Evolutionary conservation across 192 early-diverging fungal species (phyloP).

Genomic region (Diversispora eburnea): DNA sequence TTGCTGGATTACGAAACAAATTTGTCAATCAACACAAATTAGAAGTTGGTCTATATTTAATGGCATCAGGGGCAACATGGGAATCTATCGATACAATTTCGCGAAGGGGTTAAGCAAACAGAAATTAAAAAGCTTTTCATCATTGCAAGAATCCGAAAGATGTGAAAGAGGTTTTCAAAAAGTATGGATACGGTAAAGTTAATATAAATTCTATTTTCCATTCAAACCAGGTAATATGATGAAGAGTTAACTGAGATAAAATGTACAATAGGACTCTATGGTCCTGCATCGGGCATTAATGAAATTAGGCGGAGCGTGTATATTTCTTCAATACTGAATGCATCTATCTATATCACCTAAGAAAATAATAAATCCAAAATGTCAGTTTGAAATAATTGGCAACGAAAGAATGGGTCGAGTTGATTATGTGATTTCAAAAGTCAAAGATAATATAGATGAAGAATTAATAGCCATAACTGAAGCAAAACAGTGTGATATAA

Average conservation of each 20-base stretch:
- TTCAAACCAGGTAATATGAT: too few species aligned
- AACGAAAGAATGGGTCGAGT: neutral
- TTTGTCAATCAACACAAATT: too few species aligned
- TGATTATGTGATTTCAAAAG: neutral
- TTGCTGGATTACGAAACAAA: too few species aligned
- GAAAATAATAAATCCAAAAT: slow-evolving; percentile 2
- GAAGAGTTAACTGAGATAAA: neutral
- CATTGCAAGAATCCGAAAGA: too few species aligned
- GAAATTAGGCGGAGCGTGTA: neutral
- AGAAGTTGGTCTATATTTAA: too few species aligned
- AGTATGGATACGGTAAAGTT: too few species aligned
- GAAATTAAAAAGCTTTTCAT: too few species aligned
- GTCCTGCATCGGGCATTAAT: neutral
- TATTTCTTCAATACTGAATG: slow-evolving; percentile 4
- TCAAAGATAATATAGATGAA: neutral
- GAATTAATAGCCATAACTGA: slow-evolving; percentile 1
- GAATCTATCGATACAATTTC: too few species aligned
- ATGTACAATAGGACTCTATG: neutral
- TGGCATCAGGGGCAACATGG: too few species aligned
- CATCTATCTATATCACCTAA: neutral
- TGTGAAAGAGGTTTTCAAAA: too few species aligned
- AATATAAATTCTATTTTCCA: too few species aligned
- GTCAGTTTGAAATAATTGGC: neutral
- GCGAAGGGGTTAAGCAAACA: too few species aligned
- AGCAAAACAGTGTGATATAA: neutral